These are phyloP conservation scores for Diaporthe citrichinensis DNA, from an alignment of 2,329 filamentous ascomycete species.

Conservation along the genomic window DNA sequence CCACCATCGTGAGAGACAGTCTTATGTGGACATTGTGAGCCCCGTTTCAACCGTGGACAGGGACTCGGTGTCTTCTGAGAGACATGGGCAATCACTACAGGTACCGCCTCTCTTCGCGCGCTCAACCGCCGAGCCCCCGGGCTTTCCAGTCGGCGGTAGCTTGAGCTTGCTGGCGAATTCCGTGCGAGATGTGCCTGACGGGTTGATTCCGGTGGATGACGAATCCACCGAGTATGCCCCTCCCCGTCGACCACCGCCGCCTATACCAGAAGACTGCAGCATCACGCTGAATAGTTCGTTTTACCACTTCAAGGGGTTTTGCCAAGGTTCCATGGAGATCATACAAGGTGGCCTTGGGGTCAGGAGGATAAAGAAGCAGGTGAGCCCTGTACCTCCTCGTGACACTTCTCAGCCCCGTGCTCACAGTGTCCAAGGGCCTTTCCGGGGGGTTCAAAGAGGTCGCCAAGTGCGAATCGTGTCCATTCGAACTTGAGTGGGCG, in stretches of 20 bases:
- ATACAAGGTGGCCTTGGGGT: constrained; percentile 64
- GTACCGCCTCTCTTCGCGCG: constrained; percentile 23
- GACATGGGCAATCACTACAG: not conserved
- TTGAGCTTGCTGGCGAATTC: constrained; percentile 11
- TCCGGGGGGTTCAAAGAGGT: constrained; percentile 56
- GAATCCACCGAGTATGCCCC: constrained; percentile 44
- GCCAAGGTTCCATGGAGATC: constrained; percentile 66
- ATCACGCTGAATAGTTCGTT: constrained; percentile 65
- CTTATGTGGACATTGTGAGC: constrained; percentile 21
- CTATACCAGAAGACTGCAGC: constrained; percentile 53
- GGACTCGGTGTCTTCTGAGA: not conserved
- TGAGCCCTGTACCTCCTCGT: constrained; percentile 48
- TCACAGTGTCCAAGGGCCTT: constrained; percentile 43
- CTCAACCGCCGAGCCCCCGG: not conserved
- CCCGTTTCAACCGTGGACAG: not conserved
- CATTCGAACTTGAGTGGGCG: constrained; percentile 67
- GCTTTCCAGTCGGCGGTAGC: not conserved
- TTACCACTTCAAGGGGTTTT: constrained; percentile 67
- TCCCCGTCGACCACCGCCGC: constrained; percentile 40
- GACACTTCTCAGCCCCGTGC: not conserved
- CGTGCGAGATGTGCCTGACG: constrained; percentile 47
- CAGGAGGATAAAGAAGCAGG: constrained; percentile 64
- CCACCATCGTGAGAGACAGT: constrained; percentile 20
- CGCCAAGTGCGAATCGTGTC: constrained; percentile 66
- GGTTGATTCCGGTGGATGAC: constrained; percentile 54